Percentiles rank a stretch among this genome's conserved stretches.
Evolutionary conservation across 139 green algal species (phyloP).

Genomic region (Bryopsis sp.): DNA sequence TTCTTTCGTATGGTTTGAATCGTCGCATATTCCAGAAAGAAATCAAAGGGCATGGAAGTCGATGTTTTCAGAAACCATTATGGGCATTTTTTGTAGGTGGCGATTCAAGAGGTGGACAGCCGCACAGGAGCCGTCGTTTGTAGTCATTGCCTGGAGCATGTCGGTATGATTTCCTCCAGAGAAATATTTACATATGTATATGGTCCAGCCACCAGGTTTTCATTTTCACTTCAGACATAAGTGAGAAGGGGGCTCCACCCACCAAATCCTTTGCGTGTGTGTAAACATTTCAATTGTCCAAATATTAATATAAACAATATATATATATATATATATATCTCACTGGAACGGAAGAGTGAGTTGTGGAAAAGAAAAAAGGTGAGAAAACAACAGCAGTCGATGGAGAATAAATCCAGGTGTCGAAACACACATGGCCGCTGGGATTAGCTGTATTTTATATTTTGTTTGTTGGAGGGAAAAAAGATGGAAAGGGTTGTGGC

Average conservation of each 20-base stretch:
- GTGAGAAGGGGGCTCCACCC: neutral
- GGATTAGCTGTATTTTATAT: neutral
- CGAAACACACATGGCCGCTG: no score
- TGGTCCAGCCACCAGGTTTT: no score
- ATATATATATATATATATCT: neutral
- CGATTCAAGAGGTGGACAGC: neutral
- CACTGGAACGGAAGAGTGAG: neutral
- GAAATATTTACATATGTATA: neutral
- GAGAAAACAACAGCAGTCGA: no score
- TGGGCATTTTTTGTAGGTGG: neutral
- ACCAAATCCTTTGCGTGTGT: neutral
- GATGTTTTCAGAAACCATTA: no score
- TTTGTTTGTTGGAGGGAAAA: neutral
- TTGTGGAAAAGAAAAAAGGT: no score
- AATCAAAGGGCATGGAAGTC: no score
- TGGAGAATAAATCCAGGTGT: no score
- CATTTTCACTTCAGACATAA: no score
- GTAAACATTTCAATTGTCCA: conserved; percentile 1
- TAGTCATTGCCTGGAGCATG: neutral
- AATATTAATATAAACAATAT: neutral
- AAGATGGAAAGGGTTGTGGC: neutral
- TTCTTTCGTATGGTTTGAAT: no score
- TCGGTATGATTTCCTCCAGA: neutral
- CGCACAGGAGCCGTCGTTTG: neutral
- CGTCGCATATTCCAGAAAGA: no score